Evolutionary conservation across 1,139 yeast genomes (phyloP).

Genomic region (Petasospora fabianii): DNA sequence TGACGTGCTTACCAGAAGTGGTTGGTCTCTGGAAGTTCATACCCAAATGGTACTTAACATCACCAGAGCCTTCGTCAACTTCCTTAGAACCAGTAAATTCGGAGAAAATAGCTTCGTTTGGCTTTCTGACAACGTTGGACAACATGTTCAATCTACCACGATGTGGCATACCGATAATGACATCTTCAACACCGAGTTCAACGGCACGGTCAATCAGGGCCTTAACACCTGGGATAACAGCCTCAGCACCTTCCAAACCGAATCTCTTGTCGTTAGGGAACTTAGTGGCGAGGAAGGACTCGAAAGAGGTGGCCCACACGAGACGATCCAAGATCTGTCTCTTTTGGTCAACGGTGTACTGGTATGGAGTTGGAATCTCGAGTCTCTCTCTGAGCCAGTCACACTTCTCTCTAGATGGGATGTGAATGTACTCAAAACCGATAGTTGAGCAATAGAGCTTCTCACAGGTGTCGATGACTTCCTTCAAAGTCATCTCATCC

Average conservation of each 20-base stretch:
- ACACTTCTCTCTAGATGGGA: conserved; percentile 92
- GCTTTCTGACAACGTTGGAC: conserved; percentile 97
- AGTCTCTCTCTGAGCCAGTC: conserved; percentile 98
- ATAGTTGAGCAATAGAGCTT: conserved; percentile 80
- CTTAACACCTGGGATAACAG: conserved; percentile 95
- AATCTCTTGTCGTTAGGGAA: conserved; percentile 98
- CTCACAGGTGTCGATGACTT: conserved; percentile 77
- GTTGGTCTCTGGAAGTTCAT: conserved; percentile 99
- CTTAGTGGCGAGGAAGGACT: conserved; percentile 85
- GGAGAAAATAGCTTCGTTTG: conserved; percentile 94
- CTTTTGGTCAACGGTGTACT: conserved; percentile 84
- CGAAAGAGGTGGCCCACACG: conserved; percentile 95
- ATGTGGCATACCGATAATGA: conserved; percentile 99
- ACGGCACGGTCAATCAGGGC: conserved; percentile 92
- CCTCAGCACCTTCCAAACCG: conserved; percentile 97
- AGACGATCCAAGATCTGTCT: conserved; percentile 94
- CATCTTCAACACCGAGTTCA: conserved; percentile 90
- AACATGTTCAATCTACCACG: conserved; percentile 98
- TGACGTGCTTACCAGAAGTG: conserved; percentile 94
- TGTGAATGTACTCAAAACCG: conserved; percentile 95
- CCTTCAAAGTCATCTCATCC: conserved; percentile 67
- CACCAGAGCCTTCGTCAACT: conserved; percentile 93
- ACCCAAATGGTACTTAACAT: conserved; percentile 98
- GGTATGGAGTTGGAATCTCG: conserved; percentile 86
- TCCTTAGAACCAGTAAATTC: conserved; percentile 91